Percentiles rank a stretch among this genome's conserved stretches.
Evolutionary conservation across 2,329 filamentous ascomycete genomes (phyloP).

Genomic region (Ophiostoma sp.): DNA sequence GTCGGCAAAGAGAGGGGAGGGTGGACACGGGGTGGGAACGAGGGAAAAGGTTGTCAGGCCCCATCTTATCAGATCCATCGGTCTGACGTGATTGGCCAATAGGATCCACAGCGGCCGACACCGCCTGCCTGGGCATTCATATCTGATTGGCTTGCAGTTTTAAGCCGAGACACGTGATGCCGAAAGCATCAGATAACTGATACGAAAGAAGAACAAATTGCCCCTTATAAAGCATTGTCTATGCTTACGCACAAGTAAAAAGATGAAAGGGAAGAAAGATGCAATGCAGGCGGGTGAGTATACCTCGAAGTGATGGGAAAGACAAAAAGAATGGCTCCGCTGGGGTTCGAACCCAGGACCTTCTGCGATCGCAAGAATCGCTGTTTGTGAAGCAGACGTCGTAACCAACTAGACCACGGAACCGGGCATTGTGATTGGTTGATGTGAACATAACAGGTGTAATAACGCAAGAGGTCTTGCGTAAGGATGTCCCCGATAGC

Average conservation of each 20-base stretch:
- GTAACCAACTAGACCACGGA: conserved; percentile 20
- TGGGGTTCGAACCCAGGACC: conserved; percentile 19
- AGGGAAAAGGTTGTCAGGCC: conserved; percentile 4
- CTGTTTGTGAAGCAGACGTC: conserved; percentile 17
- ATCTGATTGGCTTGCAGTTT: conserved; percentile 21
- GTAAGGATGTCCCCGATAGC: not conserved
- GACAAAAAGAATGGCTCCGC: conserved; percentile 15
- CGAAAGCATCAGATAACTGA: not conserved
- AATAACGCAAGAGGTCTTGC: not conserved
- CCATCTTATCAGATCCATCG: conserved; percentile 27
- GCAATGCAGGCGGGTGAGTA: not conserved
- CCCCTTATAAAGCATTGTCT: too few species aligned
- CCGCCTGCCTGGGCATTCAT: not conserved
- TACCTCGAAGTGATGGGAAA: not conserved
- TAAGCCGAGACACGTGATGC: conserved; percentile 5
- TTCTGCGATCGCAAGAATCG: conserved; percentile 13
- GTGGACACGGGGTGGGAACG: not conserved
- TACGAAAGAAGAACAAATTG: not conserved
- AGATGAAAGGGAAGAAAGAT: not conserved
- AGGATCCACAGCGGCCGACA: not conserved
- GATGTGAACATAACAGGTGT: too few species aligned
- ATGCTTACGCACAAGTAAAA: not conserved
- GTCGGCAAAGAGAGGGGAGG: not conserved
- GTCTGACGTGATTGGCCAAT: conserved; percentile 19
- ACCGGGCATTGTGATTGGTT: conserved; percentile 11